Base-by-base conservation (phyloP, 768 basidiomycete genomes). In the Tulasnella sp. region DNA sequence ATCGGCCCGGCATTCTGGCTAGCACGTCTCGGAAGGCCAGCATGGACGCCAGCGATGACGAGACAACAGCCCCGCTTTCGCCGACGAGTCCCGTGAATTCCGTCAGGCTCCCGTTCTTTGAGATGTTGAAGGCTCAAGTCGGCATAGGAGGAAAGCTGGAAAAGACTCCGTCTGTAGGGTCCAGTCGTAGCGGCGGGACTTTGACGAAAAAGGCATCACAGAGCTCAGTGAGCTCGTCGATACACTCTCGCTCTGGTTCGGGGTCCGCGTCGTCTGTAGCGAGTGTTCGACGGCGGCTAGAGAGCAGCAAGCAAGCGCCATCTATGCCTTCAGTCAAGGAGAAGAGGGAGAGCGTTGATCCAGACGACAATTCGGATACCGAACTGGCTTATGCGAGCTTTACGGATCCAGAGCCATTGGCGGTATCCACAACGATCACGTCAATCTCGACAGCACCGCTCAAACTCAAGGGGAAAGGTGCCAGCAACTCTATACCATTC, bases 401-500 rank as follows among this genome's bases (percentile, higher is more conserved):
- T 38, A 15, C 34, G 15, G 34, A 38, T 38, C 34, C 34, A 15
- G 34, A 38, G 34, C 34, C 34, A 15, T 5, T 38, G 7, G 46
- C 46, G 11, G n/a, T n/a, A n/a, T n/a, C 46, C 46, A 48, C 27
- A 5, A 48, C 46, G 7, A 48, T n/a, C 46, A 48, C 46, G n/a
- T n/a, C n/a, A n/a, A n/a, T n/a, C n/a, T n/a, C 4, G 34, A 5
- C 41, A 12, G 38, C 34, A 25, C 4, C 34, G 27, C 41, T 55
- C 41, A 41, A 17, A 27, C 1, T 45, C 53, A 2, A 42, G 34
- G 30, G 53, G 15, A 54, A 34, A 24, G 34, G 15, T 1, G 45
- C 21, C 29, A 49, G 42, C 21, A 58, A 58, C 38, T 48, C 56
- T n/a, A 49, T 58, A 17, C 56, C 56, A 11, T 58, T 58, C 45